Percentiles rank a stretch among this genome's conserved stretches.
Evolutionary conservation across 2,329 filamentous ascomycete genomes (phyloP).

Genomic region (Penicillium sp.): DNA sequence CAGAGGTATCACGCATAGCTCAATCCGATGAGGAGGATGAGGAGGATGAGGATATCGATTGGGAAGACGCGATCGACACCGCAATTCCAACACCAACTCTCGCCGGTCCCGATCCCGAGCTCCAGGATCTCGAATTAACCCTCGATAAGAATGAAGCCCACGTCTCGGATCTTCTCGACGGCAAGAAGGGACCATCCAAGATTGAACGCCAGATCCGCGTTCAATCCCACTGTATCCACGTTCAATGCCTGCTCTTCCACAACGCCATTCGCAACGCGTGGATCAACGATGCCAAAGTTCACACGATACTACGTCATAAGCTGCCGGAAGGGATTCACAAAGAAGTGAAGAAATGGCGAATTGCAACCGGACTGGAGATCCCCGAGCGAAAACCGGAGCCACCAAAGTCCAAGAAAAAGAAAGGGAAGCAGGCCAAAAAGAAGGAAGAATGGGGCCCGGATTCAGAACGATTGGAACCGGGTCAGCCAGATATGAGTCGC

Average conservation of each 20-base stretch:
- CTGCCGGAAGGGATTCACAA: slow-evolving; percentile 69
- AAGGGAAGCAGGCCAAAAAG: slow-evolving; percentile 44
- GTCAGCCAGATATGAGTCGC: slow-evolving; percentile 74
- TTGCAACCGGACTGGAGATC: slow-evolving; percentile 65
- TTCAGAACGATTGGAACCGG: slow-evolving; percentile 71
- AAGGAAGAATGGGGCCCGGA: slow-evolving; percentile 72
- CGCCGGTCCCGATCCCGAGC: slow-evolving; percentile 55
- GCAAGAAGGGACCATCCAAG: slow-evolving; percentile 85
- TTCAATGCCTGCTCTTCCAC: slow-evolving; percentile 85
- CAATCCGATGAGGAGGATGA: slow-evolving; percentile 44
- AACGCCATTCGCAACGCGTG: slow-evolving; percentile 85
- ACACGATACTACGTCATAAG: slow-evolving; percentile 75
- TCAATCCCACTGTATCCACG: slow-evolving; percentile 84
- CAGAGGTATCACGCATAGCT: slow-evolving; percentile 18
- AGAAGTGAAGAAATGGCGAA: slow-evolving; percentile 74
- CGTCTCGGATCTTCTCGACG: slow-evolving; percentile 63
- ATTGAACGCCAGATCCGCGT: slow-evolving; percentile 78
- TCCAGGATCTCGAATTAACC: slow-evolving; percentile 75
- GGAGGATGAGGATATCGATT: slow-evolving; percentile 63
- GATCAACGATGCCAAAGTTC: slow-evolving; percentile 76
- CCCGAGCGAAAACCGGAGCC: slow-evolving; percentile 46
- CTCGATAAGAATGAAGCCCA: slow-evolving; percentile 60
- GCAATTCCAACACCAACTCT: slow-evolving; percentile 38
- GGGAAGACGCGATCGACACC: slow-evolving; percentile 60
- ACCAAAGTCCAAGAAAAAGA: slow-evolving; percentile 45